A percentile compares a stretch with the other conserved stretches of the same genome.
Conservation (phyloP, 2,329 filamentous ascomycete species). For the Clarireedia monteithiana region DNA sequence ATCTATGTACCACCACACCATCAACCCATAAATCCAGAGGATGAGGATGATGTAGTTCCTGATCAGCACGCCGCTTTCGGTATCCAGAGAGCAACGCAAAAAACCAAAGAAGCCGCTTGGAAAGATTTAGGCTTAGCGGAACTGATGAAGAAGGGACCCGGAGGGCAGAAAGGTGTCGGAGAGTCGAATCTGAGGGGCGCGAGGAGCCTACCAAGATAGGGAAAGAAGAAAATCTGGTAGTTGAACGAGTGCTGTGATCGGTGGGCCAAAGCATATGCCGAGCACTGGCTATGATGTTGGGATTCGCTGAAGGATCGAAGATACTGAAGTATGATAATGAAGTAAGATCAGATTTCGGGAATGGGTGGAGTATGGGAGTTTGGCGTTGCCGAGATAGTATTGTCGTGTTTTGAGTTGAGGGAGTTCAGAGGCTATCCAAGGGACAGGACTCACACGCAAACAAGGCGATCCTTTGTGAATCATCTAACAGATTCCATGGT, state of each 20-base stretch:
- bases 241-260: neutral
- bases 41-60: slow-evolving; percentile 82
- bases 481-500: too few relatives aligned
- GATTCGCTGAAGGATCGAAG: neutral
- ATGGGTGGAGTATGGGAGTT: too few relatives aligned
- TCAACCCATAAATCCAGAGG: slow-evolving; percentile 78
- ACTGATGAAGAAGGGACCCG: slow-evolving; percentile 56
- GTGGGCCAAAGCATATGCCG: too few relatives aligned
- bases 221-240: neutral
- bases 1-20: slow-evolving; percentile 75
- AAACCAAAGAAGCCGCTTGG: slow-evolving; percentile 65
- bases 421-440: too few relatives aligned
- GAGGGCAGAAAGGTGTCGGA: slow-evolving; percentile 8
- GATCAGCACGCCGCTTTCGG: slow-evolving; percentile 85
- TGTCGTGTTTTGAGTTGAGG: too few relatives aligned
- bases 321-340: too few relatives aligned
- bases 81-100: slow-evolving; percentile 72
- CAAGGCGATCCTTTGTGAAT: too few relatives aligned
- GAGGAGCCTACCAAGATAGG: slow-evolving; percentile 19
- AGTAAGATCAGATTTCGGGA: too few relatives aligned
- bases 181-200: slow-evolving; percentile 11
- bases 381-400: too few relatives aligned
- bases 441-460: too few relatives aligned
- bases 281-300: neutral
- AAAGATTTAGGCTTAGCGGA: slow-evolving; percentile 67